Percentiles rank a stretch among this genome's conserved stretches.
Evolutionary conservation across 2,329 filamentous ascomycete genomes (phyloP).

Genomic region (Xylaria sp.): DNA sequence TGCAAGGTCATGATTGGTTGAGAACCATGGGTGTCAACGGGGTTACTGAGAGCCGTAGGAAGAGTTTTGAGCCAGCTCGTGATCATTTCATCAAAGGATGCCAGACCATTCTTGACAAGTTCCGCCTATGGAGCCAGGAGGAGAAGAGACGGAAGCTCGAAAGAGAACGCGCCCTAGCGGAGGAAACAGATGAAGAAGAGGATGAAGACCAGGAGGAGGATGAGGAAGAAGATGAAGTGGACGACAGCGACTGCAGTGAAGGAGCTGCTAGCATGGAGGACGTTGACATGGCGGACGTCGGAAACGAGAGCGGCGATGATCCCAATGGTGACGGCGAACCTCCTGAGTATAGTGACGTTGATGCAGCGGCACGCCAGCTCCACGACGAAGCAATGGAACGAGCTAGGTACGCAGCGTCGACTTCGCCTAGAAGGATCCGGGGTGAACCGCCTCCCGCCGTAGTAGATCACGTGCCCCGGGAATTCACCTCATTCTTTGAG

Average conservation of each 20-base stretch:
- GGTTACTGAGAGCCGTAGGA: slow-evolving; percentile 86
- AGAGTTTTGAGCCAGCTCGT: slow-evolving; percentile 85
- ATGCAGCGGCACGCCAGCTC: slow-evolving; percentile 78
- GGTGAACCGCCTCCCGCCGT: slow-evolving; percentile 47
- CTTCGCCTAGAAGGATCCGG: slow-evolving; percentile 40
- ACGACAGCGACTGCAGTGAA: slow-evolving; percentile 40
- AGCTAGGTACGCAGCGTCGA: slow-evolving; percentile 44
- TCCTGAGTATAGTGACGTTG: slow-evolving; percentile 75
- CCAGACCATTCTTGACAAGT: slow-evolving; percentile 84
- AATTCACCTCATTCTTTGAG: slow-evolving; percentile 88
- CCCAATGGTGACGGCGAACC: slow-evolving; percentile 60
- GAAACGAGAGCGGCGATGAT: slow-evolving; percentile 15
- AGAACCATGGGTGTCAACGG: slow-evolving; percentile 89
- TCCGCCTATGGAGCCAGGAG: slow-evolving; percentile 86
- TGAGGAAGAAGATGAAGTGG: slow-evolving; percentile 46
- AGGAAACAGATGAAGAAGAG: slow-evolving; percentile 61
- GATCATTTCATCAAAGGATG: slow-evolving; percentile 88
- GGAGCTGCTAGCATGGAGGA: slow-evolving; percentile 52
- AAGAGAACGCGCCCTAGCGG: slow-evolving; percentile 71
- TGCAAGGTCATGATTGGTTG: slow-evolving; percentile 93
- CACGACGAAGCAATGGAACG: slow-evolving; percentile 71
- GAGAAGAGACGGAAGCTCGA: slow-evolving; percentile 85
- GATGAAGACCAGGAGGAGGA: slow-evolving; percentile 44
- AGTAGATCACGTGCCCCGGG: slow-evolving; percentile 59
- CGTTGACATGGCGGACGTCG: slow-evolving; percentile 45